Evolutionary conservation across 2,329 filamentous ascomycete genomes (phyloP).

Genomic region (Beauveria pseudobassiana): DNA sequence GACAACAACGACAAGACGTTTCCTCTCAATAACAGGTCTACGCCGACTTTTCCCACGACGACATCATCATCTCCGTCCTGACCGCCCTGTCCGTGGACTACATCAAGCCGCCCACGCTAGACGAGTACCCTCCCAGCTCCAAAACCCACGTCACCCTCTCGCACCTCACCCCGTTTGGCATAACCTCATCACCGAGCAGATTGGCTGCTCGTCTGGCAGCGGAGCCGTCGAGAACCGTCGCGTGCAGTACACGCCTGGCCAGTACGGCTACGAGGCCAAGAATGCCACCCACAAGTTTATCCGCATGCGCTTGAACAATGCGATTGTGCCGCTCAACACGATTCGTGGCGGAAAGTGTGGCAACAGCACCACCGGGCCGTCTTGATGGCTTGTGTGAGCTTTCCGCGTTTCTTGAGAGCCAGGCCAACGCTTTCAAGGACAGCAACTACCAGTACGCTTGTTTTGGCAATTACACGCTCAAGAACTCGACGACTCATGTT

Average conservation of each 20-base stretch:
- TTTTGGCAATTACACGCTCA: conserved; percentile 39
- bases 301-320: conserved; percentile 41
- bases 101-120: conserved; percentile 37
- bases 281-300: conserved; percentile 38
- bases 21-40: conserved; percentile 59
- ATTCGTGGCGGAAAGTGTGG: conserved; percentile 39
- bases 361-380: conserved; percentile 19
- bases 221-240: conserved; percentile 27
- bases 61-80: conserved; percentile 53
- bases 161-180: conserved; percentile 47
- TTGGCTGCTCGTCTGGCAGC: conserved; percentile 39
- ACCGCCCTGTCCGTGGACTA: conserved; percentile 46
- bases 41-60: conserved; percentile 80
- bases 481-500: conserved; percentile 26
- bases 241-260: conserved; percentile 32
- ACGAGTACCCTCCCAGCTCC: conserved; percentile 33
- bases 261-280: conserved; percentile 37
- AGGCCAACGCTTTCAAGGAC: conserved; percentile 28
- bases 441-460: conserved; percentile 41
- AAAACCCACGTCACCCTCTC: conserved; percentile 41
- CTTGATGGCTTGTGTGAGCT: conserved; percentile 38
- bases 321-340: conserved; percentile 37
- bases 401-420: conserved; percentile 32
- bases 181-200: conserved; percentile 46
- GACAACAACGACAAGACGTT: conserved; percentile 58